Conservation (phyloP, 306 rosid species). For the Trifolium pratense region DNA sequence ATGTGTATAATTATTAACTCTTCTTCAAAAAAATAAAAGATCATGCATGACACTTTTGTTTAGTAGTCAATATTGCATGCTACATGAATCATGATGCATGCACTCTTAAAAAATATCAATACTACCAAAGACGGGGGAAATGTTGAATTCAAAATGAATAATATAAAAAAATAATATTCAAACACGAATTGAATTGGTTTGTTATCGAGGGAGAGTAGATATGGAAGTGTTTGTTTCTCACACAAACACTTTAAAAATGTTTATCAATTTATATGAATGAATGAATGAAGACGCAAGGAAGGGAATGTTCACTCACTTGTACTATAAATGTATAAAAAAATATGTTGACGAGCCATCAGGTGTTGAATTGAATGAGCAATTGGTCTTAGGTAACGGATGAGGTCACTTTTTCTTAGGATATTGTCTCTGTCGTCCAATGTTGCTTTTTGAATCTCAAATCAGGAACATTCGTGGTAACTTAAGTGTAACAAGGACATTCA, state of each 20-base stretch:
- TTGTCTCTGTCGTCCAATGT: slow-evolving; percentile 19
- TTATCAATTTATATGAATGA: slow-evolving; percentile 22
- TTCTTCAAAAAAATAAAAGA: not conserved
- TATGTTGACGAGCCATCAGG: not conserved
- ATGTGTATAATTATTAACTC: too few relatives aligned
- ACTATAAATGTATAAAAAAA: not conserved
- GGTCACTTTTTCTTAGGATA: slow-evolving; percentile 18
- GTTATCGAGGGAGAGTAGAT: not conserved
- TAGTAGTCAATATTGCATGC: not conserved
- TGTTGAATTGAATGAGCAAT: not conserved
- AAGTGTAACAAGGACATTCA: not conserved
- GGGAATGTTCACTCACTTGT: slow-evolving; percentile 33
- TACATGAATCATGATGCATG: not conserved
- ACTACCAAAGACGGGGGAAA: not conserved
- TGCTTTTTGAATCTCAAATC: slow-evolving; percentile 38
- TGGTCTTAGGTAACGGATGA: slow-evolving; percentile 41
- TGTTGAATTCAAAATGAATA: not conserved
- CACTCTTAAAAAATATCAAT: not conserved
- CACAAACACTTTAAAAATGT: slow-evolving; percentile 10
- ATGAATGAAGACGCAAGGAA: slow-evolving; percentile 42
- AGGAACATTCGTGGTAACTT: slow-evolving; percentile 38
- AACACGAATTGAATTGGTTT: not conserved
- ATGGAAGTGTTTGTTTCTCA: slow-evolving; percentile 25
- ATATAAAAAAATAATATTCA: not conserved
- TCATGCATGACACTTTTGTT: not conserved